These are phyloP conservation scores for Hypoxylon sp. DNA, from an alignment of 2,329 filamentous ascomycete species.

Conservation along the genomic window DNA sequence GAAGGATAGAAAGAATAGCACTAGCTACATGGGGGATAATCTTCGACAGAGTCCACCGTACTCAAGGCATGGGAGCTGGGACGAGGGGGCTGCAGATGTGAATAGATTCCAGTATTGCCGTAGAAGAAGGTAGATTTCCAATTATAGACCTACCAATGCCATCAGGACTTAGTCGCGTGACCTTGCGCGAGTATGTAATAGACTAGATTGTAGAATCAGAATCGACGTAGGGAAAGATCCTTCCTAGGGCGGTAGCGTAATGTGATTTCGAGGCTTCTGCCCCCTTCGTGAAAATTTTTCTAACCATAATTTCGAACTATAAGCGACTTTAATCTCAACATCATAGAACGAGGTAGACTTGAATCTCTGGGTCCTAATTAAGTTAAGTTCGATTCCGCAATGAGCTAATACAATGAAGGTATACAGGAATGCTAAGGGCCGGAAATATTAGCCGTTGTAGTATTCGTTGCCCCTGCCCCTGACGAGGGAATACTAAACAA, in stretches of 20 bases:
- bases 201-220: constrained; percentile 1
- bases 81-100: neutral
- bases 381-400: constrained; percentile 1
- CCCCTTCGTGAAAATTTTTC: neutral
- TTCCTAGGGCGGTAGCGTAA: neutral
- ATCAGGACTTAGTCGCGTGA: neutral
- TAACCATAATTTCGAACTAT: neutral
- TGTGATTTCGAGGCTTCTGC: constrained; percentile 3
- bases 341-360: neutral
- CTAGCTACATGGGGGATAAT: neutral
- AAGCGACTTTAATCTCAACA: neutral
- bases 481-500: constrained; percentile 6
- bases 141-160: neutral
- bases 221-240: neutral
- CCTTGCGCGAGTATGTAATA: constrained; percentile 2
- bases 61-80: neutral
- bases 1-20: neutral
- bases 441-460: constrained; percentile 17
- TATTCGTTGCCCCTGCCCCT: constrained; percentile 6
- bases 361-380: neutral
- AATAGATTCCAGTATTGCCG: neutral
- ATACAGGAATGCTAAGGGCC: constrained; percentile 11
- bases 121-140: neutral
- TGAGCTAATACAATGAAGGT: constrained; percentile 14
- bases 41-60: too few species aligned